Percentiles rank a stretch among this genome's conserved stretches.
Conservation (phyloP, 805 yeast genomes). For the Teunomyces funiuensis region DNA sequence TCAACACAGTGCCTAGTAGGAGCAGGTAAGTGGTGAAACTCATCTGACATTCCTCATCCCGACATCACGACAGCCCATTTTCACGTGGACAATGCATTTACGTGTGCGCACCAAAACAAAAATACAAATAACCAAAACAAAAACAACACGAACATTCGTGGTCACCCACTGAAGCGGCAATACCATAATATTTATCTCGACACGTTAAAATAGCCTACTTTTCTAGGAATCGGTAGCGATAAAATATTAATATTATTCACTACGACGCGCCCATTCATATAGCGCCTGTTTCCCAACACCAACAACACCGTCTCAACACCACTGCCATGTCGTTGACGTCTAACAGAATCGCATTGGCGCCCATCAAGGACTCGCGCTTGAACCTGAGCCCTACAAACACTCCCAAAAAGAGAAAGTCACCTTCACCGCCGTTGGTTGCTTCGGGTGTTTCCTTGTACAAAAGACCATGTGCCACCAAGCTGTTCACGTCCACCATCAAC, state of each 20-base stretch:
- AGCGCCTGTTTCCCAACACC: slow-evolving; percentile 5
- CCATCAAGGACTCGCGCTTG: slow-evolving; percentile 30
- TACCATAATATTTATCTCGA: slow-evolving; percentile 5
- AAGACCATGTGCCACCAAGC: slow-evolving; percentile 9
- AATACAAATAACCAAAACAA: slow-evolving; percentile 2
- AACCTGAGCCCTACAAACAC: slow-evolving; percentile 17
- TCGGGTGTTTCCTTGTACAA: slow-evolving; percentile 1
- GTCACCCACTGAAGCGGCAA: slow-evolving; percentile 3
- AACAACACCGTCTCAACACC: slow-evolving; percentile 12
- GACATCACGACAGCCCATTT: no score
- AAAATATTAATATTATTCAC: slow-evolving; percentile 4
- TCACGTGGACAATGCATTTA: background rate
- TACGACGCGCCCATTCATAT: slow-evolving; percentile 3
- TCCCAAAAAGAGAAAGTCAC: background rate
- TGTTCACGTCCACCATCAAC: slow-evolving; percentile 7
- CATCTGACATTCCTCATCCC: no score
- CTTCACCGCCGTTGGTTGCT: slow-evolving; percentile 1
- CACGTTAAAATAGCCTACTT: slow-evolving; percentile 4
- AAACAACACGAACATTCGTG: background rate
- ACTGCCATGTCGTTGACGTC: slow-evolving; percentile 15
- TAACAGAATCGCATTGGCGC: slow-evolving; percentile 38
- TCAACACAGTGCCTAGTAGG: no score
- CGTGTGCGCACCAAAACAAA: slow-evolving; percentile 1
- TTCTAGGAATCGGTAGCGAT: slow-evolving; percentile 4
- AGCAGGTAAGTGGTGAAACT: no score